These are phyloP conservation scores for Suhomyces faveliae DNA, from an alignment of 805 yeast species.

Conservation along the genomic window DNA sequence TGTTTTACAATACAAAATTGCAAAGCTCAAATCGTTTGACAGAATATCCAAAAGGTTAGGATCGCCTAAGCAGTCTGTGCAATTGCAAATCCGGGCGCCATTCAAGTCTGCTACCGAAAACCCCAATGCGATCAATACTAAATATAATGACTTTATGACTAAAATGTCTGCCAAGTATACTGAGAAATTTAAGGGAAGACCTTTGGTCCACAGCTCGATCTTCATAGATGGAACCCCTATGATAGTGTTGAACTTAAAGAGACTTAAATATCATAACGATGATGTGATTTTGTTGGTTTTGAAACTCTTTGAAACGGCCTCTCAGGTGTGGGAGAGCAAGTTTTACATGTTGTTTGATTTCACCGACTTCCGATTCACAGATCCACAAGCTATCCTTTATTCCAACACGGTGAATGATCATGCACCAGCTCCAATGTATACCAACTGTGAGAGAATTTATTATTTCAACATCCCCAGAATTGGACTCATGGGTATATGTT, in stretches of 20 bases:
- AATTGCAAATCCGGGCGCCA: slow-evolving; percentile 55
- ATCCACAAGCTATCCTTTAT: slow-evolving; percentile 26
- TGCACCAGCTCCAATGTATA: slow-evolving; percentile 51
- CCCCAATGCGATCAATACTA: slow-evolving; percentile 43
- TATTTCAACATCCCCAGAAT: slow-evolving; percentile 48
- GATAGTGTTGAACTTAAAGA: slow-evolving; percentile 49
- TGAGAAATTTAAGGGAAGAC: slow-evolving; percentile 40
- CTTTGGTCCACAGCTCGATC: slow-evolving; percentile 60
- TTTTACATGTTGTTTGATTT: slow-evolving; percentile 66
- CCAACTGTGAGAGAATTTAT: slow-evolving; percentile 53
- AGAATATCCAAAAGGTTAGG: slow-evolving; percentile 49
- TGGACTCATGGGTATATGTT: not conserved
- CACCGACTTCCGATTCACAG: slow-evolving; percentile 50
- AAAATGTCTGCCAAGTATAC: slow-evolving; percentile 57
- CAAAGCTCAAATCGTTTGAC: slow-evolving; percentile 44
- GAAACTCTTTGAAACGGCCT: slow-evolving; percentile 60
- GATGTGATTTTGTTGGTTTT: slow-evolving; percentile 54
- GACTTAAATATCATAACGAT: slow-evolving; percentile 33
- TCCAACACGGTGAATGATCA: slow-evolving; percentile 39
- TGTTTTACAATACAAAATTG: slow-evolving; percentile 22
- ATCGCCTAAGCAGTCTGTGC: slow-evolving; percentile 55
- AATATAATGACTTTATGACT: slow-evolving; percentile 71
- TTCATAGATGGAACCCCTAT: slow-evolving; percentile 74
- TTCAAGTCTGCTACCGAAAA: slow-evolving; percentile 41
- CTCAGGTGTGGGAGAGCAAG: slow-evolving; percentile 69